Evolutionary conservation across 257 asterid species (phyloP), one percentile per base, ranked within the genome.

Genomic region (Lycium barbarum): DNA sequence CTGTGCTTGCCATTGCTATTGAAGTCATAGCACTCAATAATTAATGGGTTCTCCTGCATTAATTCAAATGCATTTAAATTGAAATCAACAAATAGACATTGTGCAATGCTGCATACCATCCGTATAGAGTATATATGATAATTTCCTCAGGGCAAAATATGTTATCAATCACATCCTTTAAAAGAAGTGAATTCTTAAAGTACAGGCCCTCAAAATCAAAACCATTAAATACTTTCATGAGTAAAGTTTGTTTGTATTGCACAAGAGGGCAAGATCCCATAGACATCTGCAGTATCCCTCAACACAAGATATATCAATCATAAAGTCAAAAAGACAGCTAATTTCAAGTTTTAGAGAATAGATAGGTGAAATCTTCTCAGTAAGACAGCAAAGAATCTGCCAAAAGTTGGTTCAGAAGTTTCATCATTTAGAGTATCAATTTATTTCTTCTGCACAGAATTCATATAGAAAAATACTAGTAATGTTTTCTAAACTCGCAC

Each of bases 11-110:
- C 99, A 5, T 94, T 94, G 89, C 93, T 89, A 87, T 97, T 93
- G 93, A 94, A 97, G 93, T 97, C 90, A 83, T 91, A 97, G 87
- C 99, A 97, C 93, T 97, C 99, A 36, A 97, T 87, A 81, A 78
- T 87, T 92, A 97, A 87, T 76, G 98, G 99, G 92, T 92, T 95
- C 90, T 94, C 99, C 99, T 97, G 99, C 94, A 94, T 53, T 84
- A 86, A 87, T 85, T 68, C 88, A 65, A 88, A 91, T 26, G 81
- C 62, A 82, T 49, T 86, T 79, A 90, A 83, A 87, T 51, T 78
- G 85, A 80, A 87, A 14, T 45, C 84, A 53, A 80, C 5, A 72
- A 53, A 53, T 18, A 78, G 53, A 53, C 20, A 53, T 53, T 8
- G 65, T 78, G 82, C 49, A 17, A 33, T 78, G 66, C 51, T 14